Evolutionary conservation across 2,329 filamentous ascomycete species (phyloP).

Genomic region (Grosmannia huntii): DNA sequence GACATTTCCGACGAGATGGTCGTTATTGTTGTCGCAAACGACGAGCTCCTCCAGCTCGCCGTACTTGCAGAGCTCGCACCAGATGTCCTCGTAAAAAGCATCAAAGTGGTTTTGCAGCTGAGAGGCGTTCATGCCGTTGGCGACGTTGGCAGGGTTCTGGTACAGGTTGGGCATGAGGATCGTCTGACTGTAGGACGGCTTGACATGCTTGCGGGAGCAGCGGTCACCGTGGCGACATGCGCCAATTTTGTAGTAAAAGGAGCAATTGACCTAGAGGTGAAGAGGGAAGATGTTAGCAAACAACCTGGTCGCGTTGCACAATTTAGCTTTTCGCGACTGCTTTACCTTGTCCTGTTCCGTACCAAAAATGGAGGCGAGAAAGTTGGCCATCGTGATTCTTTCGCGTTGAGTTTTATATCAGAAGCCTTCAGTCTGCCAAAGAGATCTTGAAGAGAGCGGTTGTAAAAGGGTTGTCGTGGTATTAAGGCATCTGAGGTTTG

Average conservation of each 20-base stretch:
- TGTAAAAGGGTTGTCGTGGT: not conserved
- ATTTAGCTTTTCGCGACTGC: slow-evolving; percentile 1
- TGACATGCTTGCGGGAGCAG: slow-evolving; percentile 97
- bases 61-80: slow-evolving; percentile 99
- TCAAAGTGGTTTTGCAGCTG: slow-evolving; percentile 99
- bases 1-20: slow-evolving; percentile 97
- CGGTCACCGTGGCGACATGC: slow-evolving; percentile 97
- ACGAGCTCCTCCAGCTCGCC: slow-evolving; percentile 96
- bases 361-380: slow-evolving; percentile 97
- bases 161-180: slow-evolving; percentile 98
- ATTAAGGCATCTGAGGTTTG: not conserved
- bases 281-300: not conserved
- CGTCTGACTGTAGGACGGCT: slow-evolving; percentile 94
- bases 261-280: slow-evolving; percentile 68
- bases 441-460: not conserved
- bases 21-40: slow-evolving; percentile 99
- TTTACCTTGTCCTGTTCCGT: slow-evolving; percentile 85
- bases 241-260: slow-evolving; percentile 99
- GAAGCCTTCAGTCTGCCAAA: not conserved
- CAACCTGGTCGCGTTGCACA: not conserved
- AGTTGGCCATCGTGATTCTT: slow-evolving; percentile 69
- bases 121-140: slow-evolving; percentile 88
- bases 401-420: not conserved
- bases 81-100: slow-evolving; percentile 99
- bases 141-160: slow-evolving; percentile 96